These are phyloP conservation scores for baker's yeast (Saccharomyces cerevisiae) DNA, from an alignment of 805 yeast species.

Conservation along the genomic window DNA sequence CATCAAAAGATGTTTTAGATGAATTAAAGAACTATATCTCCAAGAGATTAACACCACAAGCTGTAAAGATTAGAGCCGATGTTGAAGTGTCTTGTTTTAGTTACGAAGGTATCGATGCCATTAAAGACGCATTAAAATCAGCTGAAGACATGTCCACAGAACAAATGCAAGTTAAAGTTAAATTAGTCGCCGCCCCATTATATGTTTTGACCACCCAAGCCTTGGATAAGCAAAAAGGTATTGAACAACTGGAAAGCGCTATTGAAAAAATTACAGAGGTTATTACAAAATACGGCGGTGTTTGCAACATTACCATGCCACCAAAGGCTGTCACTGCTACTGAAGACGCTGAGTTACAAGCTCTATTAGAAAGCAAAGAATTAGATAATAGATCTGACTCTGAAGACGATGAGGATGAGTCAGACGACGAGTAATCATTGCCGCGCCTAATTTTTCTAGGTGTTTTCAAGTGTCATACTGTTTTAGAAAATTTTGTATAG, in stretches of 20 bases:
- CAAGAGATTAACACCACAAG: slow-evolving; percentile 94
- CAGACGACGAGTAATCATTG: slow-evolving; percentile 35
- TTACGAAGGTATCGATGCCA: slow-evolving; percentile 97
- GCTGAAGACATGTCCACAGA: slow-evolving; percentile 83
- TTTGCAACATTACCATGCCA: slow-evolving; percentile 89
- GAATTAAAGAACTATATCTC: slow-evolving; percentile 84
- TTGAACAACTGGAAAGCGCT: slow-evolving; percentile 69
- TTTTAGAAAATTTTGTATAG: background rate
- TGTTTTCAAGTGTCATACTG: background rate
- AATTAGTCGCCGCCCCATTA: slow-evolving; percentile 94
- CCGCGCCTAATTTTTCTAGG: background rate
- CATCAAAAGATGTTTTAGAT: slow-evolving; percentile 64
- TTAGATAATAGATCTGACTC: slow-evolving; percentile 79
- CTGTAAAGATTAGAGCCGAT: slow-evolving; percentile 96
- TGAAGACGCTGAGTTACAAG: slow-evolving; percentile 96
- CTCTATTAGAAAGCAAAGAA: slow-evolving; percentile 88
- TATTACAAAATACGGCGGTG: slow-evolving; percentile 71
- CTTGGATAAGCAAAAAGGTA: slow-evolving; percentile 83
- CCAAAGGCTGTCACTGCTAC: slow-evolving; percentile 98
- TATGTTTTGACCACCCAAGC: slow-evolving; percentile 91
- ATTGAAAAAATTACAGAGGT: slow-evolving; percentile 65
- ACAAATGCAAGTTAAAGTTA: slow-evolving; percentile 81
- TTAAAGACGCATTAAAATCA: slow-evolving; percentile 75
- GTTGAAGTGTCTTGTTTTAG: slow-evolving; percentile 95
- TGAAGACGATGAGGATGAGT: slow-evolving; percentile 61